Percentiles rank a stretch among this genome's conserved stretches.
Evolutionary conservation across 192 early-diverging fungal genomes (phyloP).

Genomic region (Coemansia sp.): DNA sequence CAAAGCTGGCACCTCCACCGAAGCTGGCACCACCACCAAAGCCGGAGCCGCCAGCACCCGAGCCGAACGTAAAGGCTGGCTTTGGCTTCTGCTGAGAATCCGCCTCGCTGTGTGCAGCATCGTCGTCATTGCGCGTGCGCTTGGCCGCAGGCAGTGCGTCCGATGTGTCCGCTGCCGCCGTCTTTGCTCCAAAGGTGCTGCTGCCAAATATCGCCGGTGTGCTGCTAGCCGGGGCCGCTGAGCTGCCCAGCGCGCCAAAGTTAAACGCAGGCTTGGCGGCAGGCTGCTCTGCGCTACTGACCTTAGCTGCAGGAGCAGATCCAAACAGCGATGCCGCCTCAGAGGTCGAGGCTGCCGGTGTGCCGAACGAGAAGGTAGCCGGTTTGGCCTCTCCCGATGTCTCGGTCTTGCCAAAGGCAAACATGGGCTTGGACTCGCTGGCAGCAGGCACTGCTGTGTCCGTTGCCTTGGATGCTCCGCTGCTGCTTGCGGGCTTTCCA

Average conservation of each 20-base stretch:
- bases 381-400: too few species aligned
- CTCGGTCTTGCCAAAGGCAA: conserved; percentile 29
- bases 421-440: conserved; percentile 9
- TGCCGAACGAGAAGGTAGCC: too few species aligned
- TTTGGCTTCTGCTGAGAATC: not conserved
- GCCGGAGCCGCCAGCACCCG: not conserved
- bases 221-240: too few species aligned
- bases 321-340: not conserved
- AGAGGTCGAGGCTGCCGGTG: conserved; percentile 1
- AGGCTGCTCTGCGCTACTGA: not conserved
- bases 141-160: too few species aligned
- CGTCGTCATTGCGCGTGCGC: not conserved
- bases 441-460: conserved; percentile 4
- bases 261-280: conserved; percentile 1
- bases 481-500: not conserved
- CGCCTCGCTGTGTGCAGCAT: not conserved
- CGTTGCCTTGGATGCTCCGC: not conserved
- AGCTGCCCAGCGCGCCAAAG: conserved; percentile 13
- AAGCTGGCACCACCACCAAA: not conserved
- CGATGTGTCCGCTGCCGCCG: not conserved
- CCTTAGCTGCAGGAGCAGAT: not conserved
- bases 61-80: conserved; percentile 1
- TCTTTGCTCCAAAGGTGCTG: not conserved
- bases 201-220: too few species aligned
- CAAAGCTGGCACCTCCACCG: too few species aligned